A percentile compares a stretch with the other conserved stretches of the same genome.
These are phyloP conservation scores for Dipodascopsis tothii DNA, from an alignment of 805 yeast species.

Conservation along the genomic window DNA sequence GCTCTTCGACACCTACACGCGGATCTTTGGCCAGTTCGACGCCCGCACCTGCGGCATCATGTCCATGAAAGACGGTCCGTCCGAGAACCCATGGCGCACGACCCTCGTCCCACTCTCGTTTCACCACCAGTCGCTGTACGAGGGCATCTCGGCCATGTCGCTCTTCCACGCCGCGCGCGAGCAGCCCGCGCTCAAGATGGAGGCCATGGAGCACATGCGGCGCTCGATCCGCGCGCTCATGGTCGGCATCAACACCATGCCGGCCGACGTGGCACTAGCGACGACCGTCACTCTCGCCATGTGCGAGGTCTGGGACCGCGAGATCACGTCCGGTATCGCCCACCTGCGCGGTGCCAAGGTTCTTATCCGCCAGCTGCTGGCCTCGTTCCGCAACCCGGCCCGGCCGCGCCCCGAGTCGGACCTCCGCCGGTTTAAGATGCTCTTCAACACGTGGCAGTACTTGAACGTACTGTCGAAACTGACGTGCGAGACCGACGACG, in stretches of 20 bases:
- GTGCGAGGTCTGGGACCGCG: slow-evolving; percentile 64
- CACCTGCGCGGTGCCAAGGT: slow-evolving; percentile 61
- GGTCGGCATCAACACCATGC: slow-evolving; percentile 40
- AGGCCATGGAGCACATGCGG: slow-evolving; percentile 53
- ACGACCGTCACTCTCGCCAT: slow-evolving; percentile 57
- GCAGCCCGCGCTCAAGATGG: slow-evolving; percentile 35
- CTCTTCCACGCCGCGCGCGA: slow-evolving; percentile 50
- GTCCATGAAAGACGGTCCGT: slow-evolving; percentile 57
- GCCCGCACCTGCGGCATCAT: slow-evolving; percentile 46
- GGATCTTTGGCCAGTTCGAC: slow-evolving; percentile 35
- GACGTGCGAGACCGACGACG: slow-evolving; percentile 37
- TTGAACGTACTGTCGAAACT: slow-evolving; percentile 60
- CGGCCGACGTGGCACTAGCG: slow-evolving; percentile 59
- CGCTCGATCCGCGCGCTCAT: slow-evolving; percentile 53
- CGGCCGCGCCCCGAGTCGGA: slow-evolving; percentile 31
- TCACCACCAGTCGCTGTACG: slow-evolving; percentile 49
- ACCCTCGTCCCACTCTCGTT: slow-evolving; percentile 49
- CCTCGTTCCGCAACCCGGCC: slow-evolving; percentile 9
- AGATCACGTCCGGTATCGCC: slow-evolving; percentile 58
- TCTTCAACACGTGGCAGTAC: slow-evolving; percentile 61
- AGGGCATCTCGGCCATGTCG: slow-evolving; percentile 62
- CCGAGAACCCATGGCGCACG: slow-evolving; percentile 65
- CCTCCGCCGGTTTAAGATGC: slow-evolving; percentile 35
- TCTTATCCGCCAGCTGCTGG: slow-evolving; percentile 36
- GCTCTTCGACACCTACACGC: slow-evolving; percentile 10